Base-by-base conservation (phyloP, 352 stramenopile species). In the Phytophthora quininea region DNA sequence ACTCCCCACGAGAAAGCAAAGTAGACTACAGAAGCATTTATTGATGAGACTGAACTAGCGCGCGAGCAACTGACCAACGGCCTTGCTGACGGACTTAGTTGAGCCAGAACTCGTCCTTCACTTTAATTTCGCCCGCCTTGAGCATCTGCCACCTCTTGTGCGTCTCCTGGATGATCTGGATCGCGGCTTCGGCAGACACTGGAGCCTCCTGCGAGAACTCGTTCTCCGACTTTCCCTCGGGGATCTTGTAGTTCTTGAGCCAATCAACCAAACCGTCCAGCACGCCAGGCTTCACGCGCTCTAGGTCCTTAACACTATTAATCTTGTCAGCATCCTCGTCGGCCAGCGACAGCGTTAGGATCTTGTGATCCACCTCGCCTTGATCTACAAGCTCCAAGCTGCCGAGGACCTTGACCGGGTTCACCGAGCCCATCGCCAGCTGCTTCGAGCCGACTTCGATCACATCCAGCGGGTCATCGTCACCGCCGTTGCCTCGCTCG, bases 391-490 rank as follows among this genome's bases (percentile, higher is more conserved):
- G 86, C 72, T 98, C 96, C 1, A 99, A 70, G 30, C 95, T 97
- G 45, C 97, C 97, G n/a, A 99, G 86, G 29, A 99, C 92, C 71
- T 98, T 98, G 47, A 99, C 98, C n/a, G 88, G 88, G 46, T 96
- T 97, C 35, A 99, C 89, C 15, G 91, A 97, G 31, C 98, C 98
- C 88, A 99, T 99, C 4, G 83, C 53, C 24, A 99, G 71, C 61
- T 94, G 91, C 50, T 79, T 77, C 14, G 74, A 77, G 47, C 98
- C 97, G 47, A 99, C 84, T 72, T 99, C 98, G 66, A 99, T 98
- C n/a, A 99, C 97, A 76, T 99, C 98, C 42, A 99, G 78, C 24
- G 98, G 98, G 75, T 99, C 98, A 66, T 99, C 99, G 77, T 99
- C 98, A 40, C 98, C 98, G 38, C 93, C 93, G 67, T 98, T 91